phyloP scores from a whole-genome alignment of 441 rosid genomes.

The Euphorbia schlechtendalii region DNA sequence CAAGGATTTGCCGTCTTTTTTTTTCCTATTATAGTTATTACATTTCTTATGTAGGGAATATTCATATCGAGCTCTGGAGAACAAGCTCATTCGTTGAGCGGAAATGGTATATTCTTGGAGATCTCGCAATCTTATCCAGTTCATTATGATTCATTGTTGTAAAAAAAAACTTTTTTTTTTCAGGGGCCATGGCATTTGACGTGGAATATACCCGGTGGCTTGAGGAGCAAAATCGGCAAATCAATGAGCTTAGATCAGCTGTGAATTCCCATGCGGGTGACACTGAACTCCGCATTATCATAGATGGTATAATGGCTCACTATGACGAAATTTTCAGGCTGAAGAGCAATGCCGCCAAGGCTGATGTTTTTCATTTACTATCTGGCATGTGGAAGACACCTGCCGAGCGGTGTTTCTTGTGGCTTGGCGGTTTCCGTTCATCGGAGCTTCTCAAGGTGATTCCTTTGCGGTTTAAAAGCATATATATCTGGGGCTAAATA shows the following conservation, averaged over 20 bases:
- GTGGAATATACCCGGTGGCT: constrained; percentile 88
- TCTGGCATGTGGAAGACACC: constrained; percentile 96
- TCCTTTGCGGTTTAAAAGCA: too few species aligned
- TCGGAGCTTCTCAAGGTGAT: too few species aligned
- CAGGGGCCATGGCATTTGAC: constrained; percentile 76
- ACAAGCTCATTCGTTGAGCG: constrained; percentile 75
- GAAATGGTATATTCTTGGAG: constrained; percentile 54
- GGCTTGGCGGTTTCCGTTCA: constrained; percentile 71
- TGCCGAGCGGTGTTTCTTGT: constrained; percentile 81
- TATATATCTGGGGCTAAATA: too few species aligned
- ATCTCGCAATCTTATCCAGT: too few species aligned
- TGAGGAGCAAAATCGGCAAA: constrained; percentile 67
- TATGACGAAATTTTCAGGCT: constrained; percentile 63
- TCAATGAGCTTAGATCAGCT: constrained; percentile 76
- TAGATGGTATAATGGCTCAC: constrained; percentile 67
- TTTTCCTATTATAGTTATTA: neutral
- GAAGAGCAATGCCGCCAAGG: constrained; percentile 63
- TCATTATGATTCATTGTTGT: too few species aligned
- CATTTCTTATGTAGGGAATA: constrained; percentile 50
- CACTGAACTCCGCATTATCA: constrained; percentile 69
- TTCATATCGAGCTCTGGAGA: constrained; percentile 97
- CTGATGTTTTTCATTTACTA: constrained; percentile 84
- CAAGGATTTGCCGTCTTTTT: constrained; percentile 7
- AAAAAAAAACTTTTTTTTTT: neutral
- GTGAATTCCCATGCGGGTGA: constrained; percentile 68